Evolutionary conservation across 2,329 filamentous ascomycete genomes (phyloP), one percentile per base, ranked within the genome.

Genomic region (Niveomyces coronatus): DNA sequence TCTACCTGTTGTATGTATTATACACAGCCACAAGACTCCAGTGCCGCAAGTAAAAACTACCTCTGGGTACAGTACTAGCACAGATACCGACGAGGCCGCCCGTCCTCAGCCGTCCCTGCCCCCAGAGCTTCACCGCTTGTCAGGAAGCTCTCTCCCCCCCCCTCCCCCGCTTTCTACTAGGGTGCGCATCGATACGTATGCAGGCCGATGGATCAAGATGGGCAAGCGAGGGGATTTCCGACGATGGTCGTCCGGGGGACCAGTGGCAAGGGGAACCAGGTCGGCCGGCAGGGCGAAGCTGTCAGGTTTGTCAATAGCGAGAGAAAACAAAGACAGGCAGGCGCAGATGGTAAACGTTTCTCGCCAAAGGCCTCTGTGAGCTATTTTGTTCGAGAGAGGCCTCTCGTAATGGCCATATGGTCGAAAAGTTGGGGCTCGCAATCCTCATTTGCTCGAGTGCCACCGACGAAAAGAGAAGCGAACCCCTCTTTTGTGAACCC

Each of bases 71-170:
- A n/a, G n/a, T n/a, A n/a, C n/a, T 17, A 14, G 19, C 23, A 26
- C 17, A 13, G 14, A 31, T 30, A 17, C 27, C 28, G 19, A 13
- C 14, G 9, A 13, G 8, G 20, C 26, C 22, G 24, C 32, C 15
- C 8, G 27, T 26, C 20, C 35, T 24, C 27, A 39, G 28, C 30
- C 32, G 37, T n/a, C n/a, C n/a, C n/a, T n/a, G n/a, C n/a, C n/a
- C 11, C 22, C 22, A 14, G 26, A 31, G 37, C 37, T 40, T 40
- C 37, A 40, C 37, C 37, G 37, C 37, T 40, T 40, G 37, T 40
- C 37, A 35, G 19, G 35, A 35, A 16, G 19, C 24, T 28, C 22
- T 35, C 31, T 31, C 37, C 37, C 31, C 27, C 37, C 31, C 37
- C 37, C 37, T 35, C 27, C 37, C 31, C 37, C 31, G 26, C 31